Conservation (phyloP, 2,329 filamentous ascomycete species). For the Paramyrothecium sp. region DNA sequence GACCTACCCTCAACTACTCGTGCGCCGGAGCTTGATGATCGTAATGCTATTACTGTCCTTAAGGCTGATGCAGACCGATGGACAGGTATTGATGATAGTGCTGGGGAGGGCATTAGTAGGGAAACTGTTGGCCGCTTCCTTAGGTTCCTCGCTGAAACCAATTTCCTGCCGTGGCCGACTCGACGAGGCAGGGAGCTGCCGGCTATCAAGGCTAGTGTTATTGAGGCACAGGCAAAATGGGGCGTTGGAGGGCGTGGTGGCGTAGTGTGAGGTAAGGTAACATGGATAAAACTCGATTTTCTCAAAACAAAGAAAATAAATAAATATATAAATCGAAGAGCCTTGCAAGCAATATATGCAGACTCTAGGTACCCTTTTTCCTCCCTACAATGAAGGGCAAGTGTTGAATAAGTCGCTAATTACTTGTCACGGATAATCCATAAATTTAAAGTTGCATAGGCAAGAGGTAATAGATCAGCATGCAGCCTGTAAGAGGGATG, state of each 20-base stretch:
- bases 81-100: conserved; percentile 56
- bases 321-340: no score
- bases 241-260: conserved; percentile 15
- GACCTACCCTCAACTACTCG: conserved; percentile 67
- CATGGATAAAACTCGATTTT: no score
- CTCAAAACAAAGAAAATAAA: no score
- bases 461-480: no score
- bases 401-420: no score
- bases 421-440: no score
- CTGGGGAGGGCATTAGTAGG: conserved; percentile 26
- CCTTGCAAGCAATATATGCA: no score
- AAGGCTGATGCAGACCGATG: conserved; percentile 59
- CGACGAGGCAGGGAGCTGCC: conserved; percentile 14
- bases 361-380: no score
- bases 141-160: conserved; percentile 11
- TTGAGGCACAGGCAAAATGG: conserved; percentile 13
- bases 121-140: conserved; percentile 12
- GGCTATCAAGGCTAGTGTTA: conserved; percentile 9
- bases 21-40: conserved; percentile 66
- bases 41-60: conserved; percentile 70
- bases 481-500: no score
- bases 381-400: no score
- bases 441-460: no score
- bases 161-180: conserved; percentile 14
- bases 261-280: not conserved